Evolutionary conservation across 2,329 filamentous ascomycete genomes (phyloP).

Genomic region (Elsinoe perseae): DNA sequence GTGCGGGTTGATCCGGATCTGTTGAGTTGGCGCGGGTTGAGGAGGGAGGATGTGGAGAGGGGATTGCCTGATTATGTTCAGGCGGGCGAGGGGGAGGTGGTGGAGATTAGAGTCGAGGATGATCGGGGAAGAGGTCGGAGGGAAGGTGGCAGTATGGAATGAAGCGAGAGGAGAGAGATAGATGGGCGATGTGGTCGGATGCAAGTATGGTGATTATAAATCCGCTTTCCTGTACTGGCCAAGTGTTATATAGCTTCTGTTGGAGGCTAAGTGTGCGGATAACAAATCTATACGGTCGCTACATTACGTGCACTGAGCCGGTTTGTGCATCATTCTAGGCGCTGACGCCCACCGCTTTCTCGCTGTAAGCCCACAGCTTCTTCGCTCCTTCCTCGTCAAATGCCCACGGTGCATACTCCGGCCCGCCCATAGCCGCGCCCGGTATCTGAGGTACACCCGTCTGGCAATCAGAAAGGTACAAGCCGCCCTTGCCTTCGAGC

Average conservation of each 20-base stretch:
- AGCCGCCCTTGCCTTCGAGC: constrained; percentile 41
- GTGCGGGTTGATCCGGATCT: constrained; percentile 76
- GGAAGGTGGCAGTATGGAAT: not conserved
- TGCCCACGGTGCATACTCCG: constrained; percentile 30
- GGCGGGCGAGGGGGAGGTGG: not conserved
- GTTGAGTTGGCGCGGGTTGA: constrained; percentile 57
- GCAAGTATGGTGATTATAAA: too few species aligned
- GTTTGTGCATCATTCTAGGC: too few species aligned
- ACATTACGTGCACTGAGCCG: too few species aligned
- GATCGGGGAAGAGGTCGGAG: not conserved
- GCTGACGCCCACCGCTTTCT: constrained; percentile 23
- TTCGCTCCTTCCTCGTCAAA: constrained; percentile 35
- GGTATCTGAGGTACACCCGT: constrained; percentile 28
- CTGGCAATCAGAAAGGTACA: constrained; percentile 40
- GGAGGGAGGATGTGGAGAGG: constrained; percentile 1
- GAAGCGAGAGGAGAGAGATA: not conserved
- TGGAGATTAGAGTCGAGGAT: not conserved
- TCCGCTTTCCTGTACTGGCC: not conserved
- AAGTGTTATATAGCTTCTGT: too few species aligned
- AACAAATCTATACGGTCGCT: too few species aligned
- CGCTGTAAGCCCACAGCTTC: constrained; percentile 38
- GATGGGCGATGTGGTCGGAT: too few species aligned
- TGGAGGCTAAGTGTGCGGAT: too few species aligned
- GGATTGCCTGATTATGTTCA: constrained; percentile 9
- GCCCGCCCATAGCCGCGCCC: constrained; percentile 18